A percentile compares a stretch with the other conserved stretches of the same genome.
Conservation (phyloP, 106 monocot genomes). For the Phalaenopsis equestris region DNA sequence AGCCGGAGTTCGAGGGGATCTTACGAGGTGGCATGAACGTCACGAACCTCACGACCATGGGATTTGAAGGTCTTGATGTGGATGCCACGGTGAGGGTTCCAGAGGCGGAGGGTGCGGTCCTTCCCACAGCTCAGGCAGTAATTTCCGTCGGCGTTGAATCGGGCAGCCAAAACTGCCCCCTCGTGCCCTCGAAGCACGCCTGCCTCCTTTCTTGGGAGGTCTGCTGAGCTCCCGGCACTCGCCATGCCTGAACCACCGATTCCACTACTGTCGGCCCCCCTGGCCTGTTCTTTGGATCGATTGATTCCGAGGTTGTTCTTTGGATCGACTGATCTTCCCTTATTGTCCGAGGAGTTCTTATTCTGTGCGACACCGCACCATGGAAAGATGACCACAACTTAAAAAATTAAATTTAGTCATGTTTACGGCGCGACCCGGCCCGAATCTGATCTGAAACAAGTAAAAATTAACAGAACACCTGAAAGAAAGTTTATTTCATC, state of each 20-base stretch:
- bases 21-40: conserved; percentile 78
- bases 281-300: neutral
- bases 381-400: too few relatives aligned
- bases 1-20: neutral
- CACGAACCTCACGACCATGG: conserved; percentile 95
- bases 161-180: conserved; percentile 85
- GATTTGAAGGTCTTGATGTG: conserved; percentile 95
- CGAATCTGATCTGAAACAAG: too few relatives aligned
- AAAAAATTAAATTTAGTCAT: too few relatives aligned
- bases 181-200: conserved; percentile 79
- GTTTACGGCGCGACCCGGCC: too few relatives aligned
- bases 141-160: conserved; percentile 90
- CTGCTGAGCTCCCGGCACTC: neutral
- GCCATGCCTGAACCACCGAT: neutral
- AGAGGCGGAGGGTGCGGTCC: conserved; percentile 90
- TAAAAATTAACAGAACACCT: too few relatives aligned
- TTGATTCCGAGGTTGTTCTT: too few relatives aligned
- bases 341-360: too few relatives aligned
- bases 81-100: conserved; percentile 96
- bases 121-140: conserved; percentile 99
- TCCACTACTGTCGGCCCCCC: neutral
- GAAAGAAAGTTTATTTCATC: too few relatives aligned
- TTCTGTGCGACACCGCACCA: too few relatives aligned
- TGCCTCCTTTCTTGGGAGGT: conserved; percentile 53
- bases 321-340: neutral